These are phyloP conservation scores for Hypoxylon sp. DNA, from an alignment of 2,329 filamentous ascomycete genomes.

Conservation along the genomic window DNA sequence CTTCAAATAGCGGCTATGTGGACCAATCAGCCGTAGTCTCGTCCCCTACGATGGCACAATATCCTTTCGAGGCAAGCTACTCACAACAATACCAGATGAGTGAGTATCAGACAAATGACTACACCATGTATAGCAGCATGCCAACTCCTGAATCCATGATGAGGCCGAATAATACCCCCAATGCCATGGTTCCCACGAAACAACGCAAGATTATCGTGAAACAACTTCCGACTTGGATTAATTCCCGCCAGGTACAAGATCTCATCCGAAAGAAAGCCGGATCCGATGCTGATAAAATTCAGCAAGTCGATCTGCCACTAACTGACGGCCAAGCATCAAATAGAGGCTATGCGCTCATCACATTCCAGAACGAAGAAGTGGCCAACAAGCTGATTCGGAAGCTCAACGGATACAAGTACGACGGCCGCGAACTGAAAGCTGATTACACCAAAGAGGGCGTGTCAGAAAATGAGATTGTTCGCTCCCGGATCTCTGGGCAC, in stretches of 20 bases:
- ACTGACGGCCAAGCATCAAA: conserved; percentile 44
- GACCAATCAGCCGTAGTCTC: conserved; percentile 38
- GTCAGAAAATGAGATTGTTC: conserved; percentile 45
- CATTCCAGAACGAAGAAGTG: conserved; percentile 49
- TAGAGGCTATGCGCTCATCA: conserved; percentile 51
- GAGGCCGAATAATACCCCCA: conserved; percentile 13
- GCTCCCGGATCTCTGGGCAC: conserved; percentile 35
- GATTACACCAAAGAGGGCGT: conserved; percentile 52
- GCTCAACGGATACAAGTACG: conserved; percentile 50
- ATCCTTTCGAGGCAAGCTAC: conserved; percentile 34
- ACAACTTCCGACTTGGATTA: conserved; percentile 49
- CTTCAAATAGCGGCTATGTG: conserved; percentile 35
- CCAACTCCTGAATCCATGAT: conserved; percentile 26
- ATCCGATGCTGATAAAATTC: conserved; percentile 47
- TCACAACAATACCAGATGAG: conserved; percentile 44
- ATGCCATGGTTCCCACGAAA: conserved; percentile 44
- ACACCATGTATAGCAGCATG: conserved; percentile 36
- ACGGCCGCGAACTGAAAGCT: conserved; percentile 48
- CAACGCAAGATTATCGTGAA: conserved; percentile 54
- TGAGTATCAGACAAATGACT: conserved; percentile 44
- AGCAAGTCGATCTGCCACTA: conserved; percentile 50
- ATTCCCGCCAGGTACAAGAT: conserved; percentile 48
- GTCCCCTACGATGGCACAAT: conserved; percentile 37
- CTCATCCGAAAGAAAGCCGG: conserved; percentile 51
- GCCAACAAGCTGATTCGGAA: conserved; percentile 49